Conservation (phyloP, 1,139 yeast genomes). For the Saccharomyces uvarum region DNA sequence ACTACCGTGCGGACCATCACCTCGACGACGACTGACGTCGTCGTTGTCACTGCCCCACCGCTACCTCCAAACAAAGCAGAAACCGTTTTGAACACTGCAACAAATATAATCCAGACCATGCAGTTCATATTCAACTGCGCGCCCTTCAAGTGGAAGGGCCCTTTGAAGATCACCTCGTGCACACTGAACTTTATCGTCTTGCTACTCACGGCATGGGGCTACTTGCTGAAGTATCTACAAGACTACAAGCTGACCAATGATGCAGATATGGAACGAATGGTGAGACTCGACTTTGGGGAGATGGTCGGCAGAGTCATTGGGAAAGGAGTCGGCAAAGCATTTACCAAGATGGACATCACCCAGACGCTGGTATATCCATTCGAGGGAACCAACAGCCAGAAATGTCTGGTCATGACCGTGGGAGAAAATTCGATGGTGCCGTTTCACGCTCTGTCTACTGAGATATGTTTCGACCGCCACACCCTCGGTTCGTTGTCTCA, state of each 20-base stretch:
- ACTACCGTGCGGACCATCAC: not conserved
- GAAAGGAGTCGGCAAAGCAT: not conserved
- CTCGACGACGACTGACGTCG: not conserved
- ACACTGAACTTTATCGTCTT: not conserved
- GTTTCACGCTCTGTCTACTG: not conserved
- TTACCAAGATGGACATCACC: not conserved
- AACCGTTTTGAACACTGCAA: not conserved
- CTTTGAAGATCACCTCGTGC: not conserved
- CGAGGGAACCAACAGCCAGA: not conserved
- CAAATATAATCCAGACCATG: not conserved
- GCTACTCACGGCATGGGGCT: not conserved
- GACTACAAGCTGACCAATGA: not conserved
- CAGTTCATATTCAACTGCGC: not conserved
- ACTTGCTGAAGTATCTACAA: not conserved
- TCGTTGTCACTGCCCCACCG: not conserved
- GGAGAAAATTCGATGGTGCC: not conserved
- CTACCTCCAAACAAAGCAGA: not conserved
- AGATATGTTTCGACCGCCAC: not conserved
- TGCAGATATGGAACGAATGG: not conserved
- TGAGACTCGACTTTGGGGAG: not conserved
- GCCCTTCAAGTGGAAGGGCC: not conserved
- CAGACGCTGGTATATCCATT: not conserved
- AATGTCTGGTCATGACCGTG: not conserved
- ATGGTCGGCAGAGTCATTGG: not conserved
- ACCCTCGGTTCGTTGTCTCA: not conserved